Evolutionary conservation across 495 filamentous ascomycete genomes (phyloP).

Genomic region (Xylona heveae): DNA sequence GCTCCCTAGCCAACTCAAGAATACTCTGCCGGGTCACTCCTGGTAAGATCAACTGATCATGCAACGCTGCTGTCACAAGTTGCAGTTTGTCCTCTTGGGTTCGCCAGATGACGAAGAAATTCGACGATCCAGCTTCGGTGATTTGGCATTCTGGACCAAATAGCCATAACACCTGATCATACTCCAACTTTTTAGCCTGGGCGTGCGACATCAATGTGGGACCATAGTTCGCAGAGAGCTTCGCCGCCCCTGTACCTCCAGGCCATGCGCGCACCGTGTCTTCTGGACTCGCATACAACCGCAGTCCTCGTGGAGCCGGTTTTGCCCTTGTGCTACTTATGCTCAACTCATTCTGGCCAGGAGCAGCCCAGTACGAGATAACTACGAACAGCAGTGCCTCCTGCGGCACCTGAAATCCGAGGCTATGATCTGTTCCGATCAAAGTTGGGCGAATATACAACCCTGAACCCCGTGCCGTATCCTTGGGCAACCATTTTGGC

Average conservation of each 20-base stretch:
- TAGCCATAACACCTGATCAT: conserved; percentile 82
- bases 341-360: background rate
- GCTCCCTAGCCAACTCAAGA: conserved; percentile 45
- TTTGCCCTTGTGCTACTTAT: too few species aligned
- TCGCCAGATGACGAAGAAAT: conserved; percentile 78
- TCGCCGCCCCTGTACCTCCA: conserved; percentile 75
- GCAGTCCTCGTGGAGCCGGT: too few species aligned
- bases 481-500: too few species aligned
- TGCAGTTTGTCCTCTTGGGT: conserved; percentile 39
- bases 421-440: too few species aligned
- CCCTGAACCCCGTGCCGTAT: too few species aligned
- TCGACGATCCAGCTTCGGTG: conserved; percentile 80
- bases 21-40: conserved; percentile 67
- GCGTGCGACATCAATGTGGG: conserved; percentile 54
- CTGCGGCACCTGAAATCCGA: too few species aligned
- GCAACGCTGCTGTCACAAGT: conserved; percentile 65
- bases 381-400: too few species aligned
- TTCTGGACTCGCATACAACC: too few species aligned
- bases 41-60: conserved; percentile 62
- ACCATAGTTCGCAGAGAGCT: conserved; percentile 85
- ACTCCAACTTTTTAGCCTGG: conserved; percentile 48
- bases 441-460: too few species aligned
- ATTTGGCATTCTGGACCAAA: conserved; percentile 53
- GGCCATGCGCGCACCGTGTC: conserved; percentile 82
- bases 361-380: conserved; percentile 12